phyloP scores from a whole-genome alignment of 1,284 basidiomycete genomes.

The Apiotrichum siamense region DNA sequence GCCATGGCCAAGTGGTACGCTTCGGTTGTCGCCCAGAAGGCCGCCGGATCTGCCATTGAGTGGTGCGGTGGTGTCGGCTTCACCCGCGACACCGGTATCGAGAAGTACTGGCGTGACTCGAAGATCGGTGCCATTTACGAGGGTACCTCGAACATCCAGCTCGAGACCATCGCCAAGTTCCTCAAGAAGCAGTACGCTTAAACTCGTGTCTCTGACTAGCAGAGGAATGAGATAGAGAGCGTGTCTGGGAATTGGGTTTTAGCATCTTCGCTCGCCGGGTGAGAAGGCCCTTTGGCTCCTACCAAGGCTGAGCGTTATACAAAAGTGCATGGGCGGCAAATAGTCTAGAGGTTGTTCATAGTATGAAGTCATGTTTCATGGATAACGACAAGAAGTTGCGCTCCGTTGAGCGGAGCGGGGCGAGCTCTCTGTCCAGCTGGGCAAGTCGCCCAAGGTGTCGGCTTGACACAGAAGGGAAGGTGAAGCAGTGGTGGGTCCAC shows the following conservation, averaged over 20 bases:
- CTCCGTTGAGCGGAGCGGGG: too few relatives aligned
- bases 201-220: neutral
- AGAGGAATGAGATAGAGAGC: neutral
- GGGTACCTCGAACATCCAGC: conserved; percentile 92
- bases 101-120: conserved; percentile 91
- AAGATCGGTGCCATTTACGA: conserved; percentile 95
- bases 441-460: too few relatives aligned
- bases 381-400: too few relatives aligned
- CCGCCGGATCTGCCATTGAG: conserved; percentile 85
- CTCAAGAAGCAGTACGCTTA: conserved; percentile 49
- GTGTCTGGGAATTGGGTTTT: neutral
- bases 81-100: conserved; percentile 87
- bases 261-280: too few relatives aligned
- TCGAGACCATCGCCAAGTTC: conserved; percentile 91
- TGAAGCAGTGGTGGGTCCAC: too few relatives aligned
- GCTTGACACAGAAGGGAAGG: too few relatives aligned
- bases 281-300: too few relatives aligned
- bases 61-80: conserved; percentile 96
- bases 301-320: too few relatives aligned
- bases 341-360: too few relatives aligned
- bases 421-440: too few relatives aligned
- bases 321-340: too few relatives aligned
- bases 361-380: too few relatives aligned
- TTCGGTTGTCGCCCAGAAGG: conserved; percentile 80
- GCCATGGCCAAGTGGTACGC: conserved; percentile 95